Percentiles rank a stretch among this genome's conserved stretches.
These are phyloP conservation scores for Porphyrellus cyaneotinctus DNA, from an alignment of 768 basidiomycete genomes.

Conservation along the genomic window DNA sequence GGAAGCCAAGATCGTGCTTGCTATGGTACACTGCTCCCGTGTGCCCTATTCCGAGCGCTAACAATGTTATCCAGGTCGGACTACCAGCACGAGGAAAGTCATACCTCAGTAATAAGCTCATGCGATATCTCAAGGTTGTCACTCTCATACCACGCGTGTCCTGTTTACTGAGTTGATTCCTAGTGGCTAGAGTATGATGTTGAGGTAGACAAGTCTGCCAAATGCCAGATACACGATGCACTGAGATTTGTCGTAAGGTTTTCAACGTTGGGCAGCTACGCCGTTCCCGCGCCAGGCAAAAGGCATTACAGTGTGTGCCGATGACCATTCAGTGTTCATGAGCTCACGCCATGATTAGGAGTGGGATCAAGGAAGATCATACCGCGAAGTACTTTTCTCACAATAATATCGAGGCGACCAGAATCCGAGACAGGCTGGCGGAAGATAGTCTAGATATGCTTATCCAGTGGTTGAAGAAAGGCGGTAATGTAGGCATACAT, in stretches of 20 bases:
- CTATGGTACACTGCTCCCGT: constrained; percentile 61
- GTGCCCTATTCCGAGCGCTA: not conserved
- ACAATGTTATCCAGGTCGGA: constrained; percentile 61
- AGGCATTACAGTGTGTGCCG: constrained; percentile 59
- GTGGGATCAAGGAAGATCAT: constrained; percentile 87
- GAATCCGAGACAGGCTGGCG: constrained; percentile 75
- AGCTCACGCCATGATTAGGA: constrained; percentile 38
- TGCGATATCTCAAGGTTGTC: constrained; percentile 87
- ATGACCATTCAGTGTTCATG: not conserved
- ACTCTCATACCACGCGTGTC: not conserved
- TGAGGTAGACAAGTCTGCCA: constrained; percentile 47
- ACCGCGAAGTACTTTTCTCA: constrained; percentile 88
- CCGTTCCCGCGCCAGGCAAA: constrained; percentile 77
- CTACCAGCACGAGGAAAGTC: constrained; percentile 98
- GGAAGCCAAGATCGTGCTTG: constrained; percentile 96
- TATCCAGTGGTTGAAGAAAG: constrained; percentile 91
- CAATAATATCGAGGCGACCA: constrained; percentile 72
- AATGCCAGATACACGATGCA: not conserved
- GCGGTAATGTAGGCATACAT: constrained; percentile 97
- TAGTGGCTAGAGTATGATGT: constrained; percentile 99
- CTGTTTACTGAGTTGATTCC: constrained; percentile 7
- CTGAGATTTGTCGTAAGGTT: constrained; percentile 48
- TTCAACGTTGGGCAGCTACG: constrained; percentile 98
- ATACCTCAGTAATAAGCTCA: constrained; percentile 96
- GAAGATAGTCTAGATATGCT: constrained; percentile 92